Base-by-base conservation (phyloP, 495 filamentous ascomycete genomes). In the Umbilicaria muhlenbergii region DNA sequence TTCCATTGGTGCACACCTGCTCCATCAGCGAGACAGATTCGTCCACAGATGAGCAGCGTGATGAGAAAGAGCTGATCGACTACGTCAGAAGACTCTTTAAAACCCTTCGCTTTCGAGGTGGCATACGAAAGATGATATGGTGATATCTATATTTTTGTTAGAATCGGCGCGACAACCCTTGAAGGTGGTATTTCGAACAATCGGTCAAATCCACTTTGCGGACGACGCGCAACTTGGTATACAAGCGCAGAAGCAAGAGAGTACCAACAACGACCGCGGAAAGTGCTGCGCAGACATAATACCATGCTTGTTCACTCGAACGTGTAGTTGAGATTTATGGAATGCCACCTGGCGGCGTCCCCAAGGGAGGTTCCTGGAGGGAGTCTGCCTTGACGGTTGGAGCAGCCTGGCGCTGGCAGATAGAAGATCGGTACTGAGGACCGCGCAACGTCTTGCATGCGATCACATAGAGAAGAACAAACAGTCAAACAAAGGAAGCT, bases 1-100 rank as follows among this genome's bases (percentile, higher is more conserved):
- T 40, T 40, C 38, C 38, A 40, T 31, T 40, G 38, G 11, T 40
- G 38, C 2, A 40, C 38, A 31, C 38, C 38, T 40, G 38, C 38
- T 31, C 38, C 38, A 21, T 40, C 38, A n/a, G 19, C 19, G 1
- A 40, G 19, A 31, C 38, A 40, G 0, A 40, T 10, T 40, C 38
- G 17, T 40, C 7, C 7, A 40, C 19, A 40, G 19, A 43, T 31
- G 33, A 43, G 28, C 32, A 34, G 15, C 1, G 19, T 6, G 16
- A 43, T 18, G 41, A 43, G 41, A 10, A 43, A 16, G 40, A 42
- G 21, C 40, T 42, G 40, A 32, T 14, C 11, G 2, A 16, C 14
- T 11, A n/a, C n/a, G 7, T 42, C 34, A 42, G 19, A 12, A n/a
- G 28, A n/a, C 13, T 19, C 32, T 13, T 11, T 2, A 13, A 36